Evolutionary conservation across 495 filamentous ascomycete genomes (phyloP).

Genomic region (Aspergillus sclerotioniger): DNA sequence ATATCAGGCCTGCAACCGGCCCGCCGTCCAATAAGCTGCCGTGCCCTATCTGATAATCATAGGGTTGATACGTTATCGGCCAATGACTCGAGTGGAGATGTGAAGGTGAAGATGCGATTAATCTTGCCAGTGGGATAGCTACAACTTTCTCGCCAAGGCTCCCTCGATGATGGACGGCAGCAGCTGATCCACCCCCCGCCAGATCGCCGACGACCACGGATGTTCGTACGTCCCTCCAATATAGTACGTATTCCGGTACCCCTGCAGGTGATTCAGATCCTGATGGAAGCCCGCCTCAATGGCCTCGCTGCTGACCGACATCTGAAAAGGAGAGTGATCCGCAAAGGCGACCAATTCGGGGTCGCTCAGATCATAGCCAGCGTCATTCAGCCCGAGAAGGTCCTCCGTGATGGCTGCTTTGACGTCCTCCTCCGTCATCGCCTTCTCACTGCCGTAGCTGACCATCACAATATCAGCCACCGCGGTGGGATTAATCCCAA

Average conservation of each 20-base stretch:
- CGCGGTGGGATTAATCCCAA: not conserved
- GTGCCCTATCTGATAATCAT: too few species aligned
- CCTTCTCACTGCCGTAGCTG: not conserved
- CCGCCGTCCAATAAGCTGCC: too few species aligned
- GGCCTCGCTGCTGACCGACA: slow-evolving; percentile 18
- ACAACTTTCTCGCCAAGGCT: not conserved
- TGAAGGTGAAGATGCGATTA: not conserved
- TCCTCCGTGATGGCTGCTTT: not conserved
- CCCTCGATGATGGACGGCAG: not conserved
- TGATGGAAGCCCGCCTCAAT: slow-evolving; percentile 31
- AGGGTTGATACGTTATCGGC: not conserved
- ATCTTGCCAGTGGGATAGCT: not conserved
- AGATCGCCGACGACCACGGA: not conserved
- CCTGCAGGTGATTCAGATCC: slow-evolving; percentile 26
- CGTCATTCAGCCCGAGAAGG: not conserved
- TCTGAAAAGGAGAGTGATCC: slow-evolving; percentile 24
- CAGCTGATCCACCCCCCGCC: not conserved
- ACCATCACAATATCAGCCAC: not conserved
- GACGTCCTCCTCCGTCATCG: not conserved
- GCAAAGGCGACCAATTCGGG: slow-evolving; percentile 14
- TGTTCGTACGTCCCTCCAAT: slow-evolving; percentile 20
- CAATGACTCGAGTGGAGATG: not conserved
- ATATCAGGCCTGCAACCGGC: too few species aligned
- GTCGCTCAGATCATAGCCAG: not conserved
- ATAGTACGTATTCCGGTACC: slow-evolving; percentile 27